Evolutionary conservation across 257 asterid species (phyloP).

Genomic region (Orobanche coerulescens): DNA sequence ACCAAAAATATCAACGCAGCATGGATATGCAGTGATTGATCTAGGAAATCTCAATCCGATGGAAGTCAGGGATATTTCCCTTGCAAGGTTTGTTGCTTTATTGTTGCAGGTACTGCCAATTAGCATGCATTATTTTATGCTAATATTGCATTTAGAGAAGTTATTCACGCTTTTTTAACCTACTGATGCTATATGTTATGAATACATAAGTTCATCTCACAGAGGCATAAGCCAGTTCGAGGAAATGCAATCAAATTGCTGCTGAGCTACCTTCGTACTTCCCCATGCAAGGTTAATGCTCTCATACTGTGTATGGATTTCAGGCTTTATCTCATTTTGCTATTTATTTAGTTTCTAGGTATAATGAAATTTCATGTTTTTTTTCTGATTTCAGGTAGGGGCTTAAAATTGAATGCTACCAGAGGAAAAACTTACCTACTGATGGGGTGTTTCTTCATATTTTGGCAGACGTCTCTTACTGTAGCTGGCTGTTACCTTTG

Average conservation of each 20-base stretch:
- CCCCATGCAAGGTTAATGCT: conserved; percentile 71
- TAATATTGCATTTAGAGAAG: conserved; percentile 8
- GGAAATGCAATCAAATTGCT: conserved; percentile 72
- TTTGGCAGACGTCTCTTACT: conserved; percentile 60
- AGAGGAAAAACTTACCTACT: not conserved
- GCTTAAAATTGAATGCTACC: not conserved
- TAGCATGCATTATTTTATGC: conserved; percentile 9
- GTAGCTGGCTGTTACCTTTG: conserved; percentile 87
- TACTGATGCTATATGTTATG: conserved; percentile 17
- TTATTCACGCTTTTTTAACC: conserved; percentile 7
- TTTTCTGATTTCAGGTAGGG: not conserved
- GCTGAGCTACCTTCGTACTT: conserved; percentile 49
- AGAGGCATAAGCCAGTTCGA: conserved; percentile 66
- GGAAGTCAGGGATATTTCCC: conserved; percentile 42
- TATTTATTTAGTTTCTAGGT: not conserved
- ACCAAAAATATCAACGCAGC: conserved; percentile 36
- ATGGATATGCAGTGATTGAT: conserved; percentile 73
- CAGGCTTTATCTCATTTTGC: conserved; percentile 2
- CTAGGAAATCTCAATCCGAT: conserved; percentile 35
- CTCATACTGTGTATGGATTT: not conserved
- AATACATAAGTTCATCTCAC: conserved; percentile 64
- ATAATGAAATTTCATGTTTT: not conserved
- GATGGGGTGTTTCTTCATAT: conserved; percentile 16
- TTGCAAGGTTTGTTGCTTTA: conserved; percentile 52
- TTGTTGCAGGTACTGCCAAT: conserved; percentile 64